These are phyloP conservation scores for Rutstroemia sp. DNA, from an alignment of 2,329 filamentous ascomycete genomes.

Conservation along the genomic window DNA sequence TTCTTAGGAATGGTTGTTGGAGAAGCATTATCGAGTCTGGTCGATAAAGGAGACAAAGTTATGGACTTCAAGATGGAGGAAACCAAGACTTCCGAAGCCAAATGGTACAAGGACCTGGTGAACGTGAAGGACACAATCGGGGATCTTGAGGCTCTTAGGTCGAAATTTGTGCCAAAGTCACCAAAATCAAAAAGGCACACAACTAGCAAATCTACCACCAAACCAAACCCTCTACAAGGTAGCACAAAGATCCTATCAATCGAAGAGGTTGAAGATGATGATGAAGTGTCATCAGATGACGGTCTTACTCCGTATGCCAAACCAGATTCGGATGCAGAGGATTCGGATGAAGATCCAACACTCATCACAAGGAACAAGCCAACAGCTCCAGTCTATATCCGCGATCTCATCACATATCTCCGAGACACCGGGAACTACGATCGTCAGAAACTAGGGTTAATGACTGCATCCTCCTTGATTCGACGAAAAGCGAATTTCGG, in stretches of 20 bases:
- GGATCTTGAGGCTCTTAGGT: constrained; percentile 42
- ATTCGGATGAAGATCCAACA: constrained; percentile 89
- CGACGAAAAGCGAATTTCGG: constrained; percentile 84
- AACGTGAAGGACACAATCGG: constrained; percentile 57
- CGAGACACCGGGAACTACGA: constrained; percentile 80
- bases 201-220: constrained; percentile 25
- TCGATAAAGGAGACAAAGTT: constrained; percentile 60
- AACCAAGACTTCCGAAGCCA: constrained; percentile 62
- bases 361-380: constrained; percentile 77
- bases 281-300: constrained; percentile 37
- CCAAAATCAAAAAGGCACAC: constrained; percentile 11
- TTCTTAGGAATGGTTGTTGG: constrained; percentile 87
- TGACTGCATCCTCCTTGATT: constrained; percentile 71
- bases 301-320: constrained; percentile 70
- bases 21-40: constrained; percentile 53
- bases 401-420: constrained; percentile 72
- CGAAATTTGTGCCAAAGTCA: constrained; percentile 14
- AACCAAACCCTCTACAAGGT: constrained; percentile 24
- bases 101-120: constrained; percentile 65
- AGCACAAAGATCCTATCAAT: constrained; percentile 41
- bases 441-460: constrained; percentile 70
- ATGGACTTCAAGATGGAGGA: constrained; percentile 84
- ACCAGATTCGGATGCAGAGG: constrained; percentile 79
- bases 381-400: constrained; percentile 81
- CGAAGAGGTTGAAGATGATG: constrained; percentile 57